phyloP scores from a whole-genome alignment of 331 rosid species.

The Quercus phellos region DNA sequence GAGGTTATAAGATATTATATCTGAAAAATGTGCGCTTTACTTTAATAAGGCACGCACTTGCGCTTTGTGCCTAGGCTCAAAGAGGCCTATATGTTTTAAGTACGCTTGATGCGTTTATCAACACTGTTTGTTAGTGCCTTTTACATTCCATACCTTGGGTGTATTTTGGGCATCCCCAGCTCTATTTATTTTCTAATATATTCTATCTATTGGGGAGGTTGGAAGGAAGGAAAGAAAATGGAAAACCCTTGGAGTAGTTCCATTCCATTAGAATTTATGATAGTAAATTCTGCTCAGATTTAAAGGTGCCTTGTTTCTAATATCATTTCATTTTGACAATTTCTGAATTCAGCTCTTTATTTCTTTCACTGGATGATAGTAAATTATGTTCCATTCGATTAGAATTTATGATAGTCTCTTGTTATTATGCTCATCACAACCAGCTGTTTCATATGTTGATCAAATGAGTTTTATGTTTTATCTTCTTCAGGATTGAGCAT shows the following conservation, averaged over 20 bases:
- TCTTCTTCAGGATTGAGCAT: slow-evolving; percentile 75
- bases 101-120: no score
- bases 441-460: not conserved
- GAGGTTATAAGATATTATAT: no score
- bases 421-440: not conserved
- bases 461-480: slow-evolving; percentile 10
- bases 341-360: not conserved
- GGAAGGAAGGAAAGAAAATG: not conserved
- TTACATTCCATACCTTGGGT: not conserved
- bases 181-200: not conserved
- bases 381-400: no score
- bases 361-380: not conserved
- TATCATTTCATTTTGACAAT: not conserved
- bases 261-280: not conserved
- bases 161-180: not conserved
- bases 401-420: not conserved
- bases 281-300: not conserved
- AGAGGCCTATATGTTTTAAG: no score
- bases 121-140: no score
- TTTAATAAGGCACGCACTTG: no score
- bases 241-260: not conserved
- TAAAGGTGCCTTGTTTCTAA: slow-evolving; percentile 2
- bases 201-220: not conserved
- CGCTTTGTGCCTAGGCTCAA: no score
- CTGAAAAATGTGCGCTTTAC: no score